These are phyloP conservation scores for Nicotiana attenuata DNA, from an alignment of 257 asterid species.

Conservation along the genomic window DNA sequence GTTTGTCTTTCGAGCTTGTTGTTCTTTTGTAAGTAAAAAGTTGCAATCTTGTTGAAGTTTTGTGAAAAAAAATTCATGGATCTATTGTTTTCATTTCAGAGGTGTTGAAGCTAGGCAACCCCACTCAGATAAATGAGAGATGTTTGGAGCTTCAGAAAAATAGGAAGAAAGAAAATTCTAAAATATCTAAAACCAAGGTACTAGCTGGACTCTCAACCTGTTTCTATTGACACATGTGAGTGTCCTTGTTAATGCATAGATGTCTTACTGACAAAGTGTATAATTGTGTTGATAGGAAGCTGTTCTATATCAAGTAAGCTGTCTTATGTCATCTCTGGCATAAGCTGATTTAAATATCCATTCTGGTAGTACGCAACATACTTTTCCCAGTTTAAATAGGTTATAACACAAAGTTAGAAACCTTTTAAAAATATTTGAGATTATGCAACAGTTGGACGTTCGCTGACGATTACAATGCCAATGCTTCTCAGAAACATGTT, in stretches of 20 bases:
- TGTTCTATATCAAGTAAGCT: not conserved
- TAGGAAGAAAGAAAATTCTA: constrained; percentile 53
- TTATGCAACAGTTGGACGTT: not conserved
- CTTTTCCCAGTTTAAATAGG: not conserved
- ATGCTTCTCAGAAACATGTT: not conserved
- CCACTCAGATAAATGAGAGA: constrained; percentile 74
- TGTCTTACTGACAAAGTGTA: not conserved
- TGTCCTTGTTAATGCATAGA: not conserved
- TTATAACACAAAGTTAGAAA: not conserved
- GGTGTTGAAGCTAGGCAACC: constrained; percentile 62
- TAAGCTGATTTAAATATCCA: not conserved
- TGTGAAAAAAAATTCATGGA: not conserved
- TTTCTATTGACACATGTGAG: not conserved
- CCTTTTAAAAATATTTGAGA: not conserved
- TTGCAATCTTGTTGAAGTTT: constrained; percentile 1
- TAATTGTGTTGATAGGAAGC: not conserved
- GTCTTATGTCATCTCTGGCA: not conserved
- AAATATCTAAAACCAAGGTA: constrained; percentile 72
- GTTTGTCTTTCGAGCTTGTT: not conserved
- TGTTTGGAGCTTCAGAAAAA: constrained; percentile 90
- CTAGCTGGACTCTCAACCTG: constrained; percentile 3
- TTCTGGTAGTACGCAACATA: not conserved
- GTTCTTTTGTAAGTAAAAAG: not conserved
- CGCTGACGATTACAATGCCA: not conserved
- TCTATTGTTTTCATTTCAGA: constrained; percentile 37